Percentiles rank a stretch among this genome's conserved stretches.
Conservation (phyloP, 2,329 filamentous ascomycete species). For the Sphaerulina musiva region DNA sequence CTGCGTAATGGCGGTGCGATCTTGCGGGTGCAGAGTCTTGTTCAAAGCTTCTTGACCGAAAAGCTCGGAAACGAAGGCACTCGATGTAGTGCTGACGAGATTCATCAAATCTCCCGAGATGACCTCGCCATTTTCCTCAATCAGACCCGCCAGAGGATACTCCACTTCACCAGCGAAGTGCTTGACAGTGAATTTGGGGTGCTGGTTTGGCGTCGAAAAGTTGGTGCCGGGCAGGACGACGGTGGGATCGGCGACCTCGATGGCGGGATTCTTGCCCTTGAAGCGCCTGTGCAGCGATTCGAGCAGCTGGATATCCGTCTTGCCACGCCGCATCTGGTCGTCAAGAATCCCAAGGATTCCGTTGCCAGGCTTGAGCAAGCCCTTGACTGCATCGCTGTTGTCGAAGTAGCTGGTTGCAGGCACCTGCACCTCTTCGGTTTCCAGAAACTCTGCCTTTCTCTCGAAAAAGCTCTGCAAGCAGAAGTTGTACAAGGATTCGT, state of each 20-base stretch:
- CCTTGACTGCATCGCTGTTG: slow-evolving; percentile 89
- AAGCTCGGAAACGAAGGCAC: slow-evolving; percentile 77
- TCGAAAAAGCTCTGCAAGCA: slow-evolving; percentile 95
- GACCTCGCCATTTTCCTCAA: slow-evolving; percentile 94
- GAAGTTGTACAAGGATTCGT: slow-evolving; percentile 86
- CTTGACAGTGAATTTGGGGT: slow-evolving; percentile 79
- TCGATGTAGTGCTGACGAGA: slow-evolving; percentile 80
- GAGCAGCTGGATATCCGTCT: slow-evolving; percentile 80
- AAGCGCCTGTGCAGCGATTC: slow-evolving; percentile 90
- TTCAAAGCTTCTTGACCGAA: slow-evolving; percentile 95
- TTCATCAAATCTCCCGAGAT: slow-evolving; percentile 96
- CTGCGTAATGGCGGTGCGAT: slow-evolving; percentile 86
- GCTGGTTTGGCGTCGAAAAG: slow-evolving; percentile 74
- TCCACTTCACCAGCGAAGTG: slow-evolving; percentile 97
- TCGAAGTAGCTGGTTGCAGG: slow-evolving; percentile 95
- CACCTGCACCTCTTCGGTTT: slow-evolving; percentile 87
- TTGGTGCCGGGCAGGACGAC: slow-evolving; percentile 79
- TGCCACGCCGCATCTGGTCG: slow-evolving; percentile 85
- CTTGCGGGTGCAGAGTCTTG: slow-evolving; percentile 86
- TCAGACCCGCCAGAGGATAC: slow-evolving; percentile 75
- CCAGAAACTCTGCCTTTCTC: slow-evolving; percentile 82
- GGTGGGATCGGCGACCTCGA: slow-evolving; percentile 68
- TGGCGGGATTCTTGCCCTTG: slow-evolving; percentile 87
- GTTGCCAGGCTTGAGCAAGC: slow-evolving; percentile 84
- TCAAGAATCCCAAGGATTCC: slow-evolving; percentile 90